phyloP scores from a whole-genome alignment of 768 basidiomycete species.

The Trametes cingulata region DNA sequence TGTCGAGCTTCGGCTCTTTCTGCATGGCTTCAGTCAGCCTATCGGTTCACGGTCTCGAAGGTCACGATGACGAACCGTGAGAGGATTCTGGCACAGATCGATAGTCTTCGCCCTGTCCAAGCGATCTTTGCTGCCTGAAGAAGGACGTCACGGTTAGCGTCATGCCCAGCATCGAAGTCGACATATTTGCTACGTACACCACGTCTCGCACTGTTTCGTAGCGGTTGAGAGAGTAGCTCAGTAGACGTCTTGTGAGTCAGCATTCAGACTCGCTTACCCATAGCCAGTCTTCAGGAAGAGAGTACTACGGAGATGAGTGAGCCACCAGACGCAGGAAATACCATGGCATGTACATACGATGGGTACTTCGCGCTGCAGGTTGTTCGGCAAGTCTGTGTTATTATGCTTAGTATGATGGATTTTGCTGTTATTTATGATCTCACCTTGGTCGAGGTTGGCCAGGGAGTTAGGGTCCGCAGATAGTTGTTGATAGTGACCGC shows the following conservation, averaged over 20 bases:
- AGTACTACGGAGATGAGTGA: constrained; percentile 54
- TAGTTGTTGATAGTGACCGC: constrained; percentile 89
- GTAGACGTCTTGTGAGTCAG: background rate
- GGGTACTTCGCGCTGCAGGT: constrained; percentile 87
- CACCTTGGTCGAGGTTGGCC: constrained; percentile 93
- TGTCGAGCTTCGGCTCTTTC: constrained; percentile 96
- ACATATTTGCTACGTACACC: constrained; percentile 64
- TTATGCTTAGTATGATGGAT: background rate
- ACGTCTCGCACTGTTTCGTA: constrained; percentile 82
- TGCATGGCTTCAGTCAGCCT: constrained; percentile 35
- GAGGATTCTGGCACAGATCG: constrained; percentile 94
- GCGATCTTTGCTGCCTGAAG: constrained; percentile 76
- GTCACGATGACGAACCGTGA: constrained; percentile 62
- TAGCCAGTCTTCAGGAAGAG: constrained; percentile 90
- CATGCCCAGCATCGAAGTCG: background rate
- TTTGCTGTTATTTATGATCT: background rate
- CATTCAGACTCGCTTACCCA: constrained; percentile 61
- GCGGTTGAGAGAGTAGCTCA: background rate
- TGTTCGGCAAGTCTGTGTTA: constrained; percentile 85
- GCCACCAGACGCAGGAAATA: background rate
- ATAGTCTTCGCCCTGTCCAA: constrained; percentile 83
- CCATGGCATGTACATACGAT: constrained; percentile 62
- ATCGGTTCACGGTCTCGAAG: background rate
- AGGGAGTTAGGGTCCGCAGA: constrained; percentile 94
- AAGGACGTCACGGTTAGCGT: background rate